phyloP scores from a whole-genome alignment of 2,329 filamentous ascomycete species.

The Xylaria sp. region DNA sequence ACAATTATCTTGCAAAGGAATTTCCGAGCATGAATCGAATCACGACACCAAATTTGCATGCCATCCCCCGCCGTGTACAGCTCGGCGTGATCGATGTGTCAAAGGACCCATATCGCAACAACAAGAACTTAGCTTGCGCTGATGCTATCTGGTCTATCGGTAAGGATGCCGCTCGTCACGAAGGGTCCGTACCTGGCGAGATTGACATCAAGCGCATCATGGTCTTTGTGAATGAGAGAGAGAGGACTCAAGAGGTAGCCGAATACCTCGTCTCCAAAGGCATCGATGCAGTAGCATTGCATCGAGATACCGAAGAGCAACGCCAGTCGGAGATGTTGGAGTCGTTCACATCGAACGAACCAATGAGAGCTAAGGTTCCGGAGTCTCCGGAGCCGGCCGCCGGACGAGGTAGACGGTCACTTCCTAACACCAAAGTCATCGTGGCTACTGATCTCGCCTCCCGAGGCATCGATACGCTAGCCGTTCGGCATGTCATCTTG shows the following conservation, averaged over 20 bases:
- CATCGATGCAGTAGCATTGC: conserved; percentile 86
- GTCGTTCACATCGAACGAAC: conserved; percentile 71
- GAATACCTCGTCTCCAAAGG: conserved; percentile 84
- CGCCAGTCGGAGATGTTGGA: conserved; percentile 81
- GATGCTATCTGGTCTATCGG: conserved; percentile 95
- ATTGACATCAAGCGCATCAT: conserved; percentile 84
- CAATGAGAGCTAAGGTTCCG: conserved; percentile 47
- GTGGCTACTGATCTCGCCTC: conserved; percentile 95
- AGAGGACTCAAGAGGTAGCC: conserved; percentile 84
- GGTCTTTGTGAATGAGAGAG: conserved; percentile 96
- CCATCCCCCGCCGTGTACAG: conserved; percentile 93
- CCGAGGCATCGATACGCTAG: conserved; percentile 91
- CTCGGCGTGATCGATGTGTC: conserved; percentile 92
- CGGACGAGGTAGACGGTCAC: conserved; percentile 57
- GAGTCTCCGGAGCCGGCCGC: conserved; percentile 37
- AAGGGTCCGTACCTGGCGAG: conserved; percentile 63
- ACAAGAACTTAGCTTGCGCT: conserved; percentile 91
- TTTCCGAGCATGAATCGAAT: conserved; percentile 87
- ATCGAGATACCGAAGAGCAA: conserved; percentile 82
- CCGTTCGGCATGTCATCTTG: conserved; percentile 89
- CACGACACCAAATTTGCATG: conserved; percentile 94
- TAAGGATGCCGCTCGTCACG: conserved; percentile 72
- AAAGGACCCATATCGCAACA: conserved; percentile 91
- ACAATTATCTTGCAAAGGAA: conserved; percentile 81
- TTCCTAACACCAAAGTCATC: conserved; percentile 86